Percentiles rank a stretch among this genome's conserved stretches.
phyloP scores from a whole-genome alignment of 2,329 filamentous ascomycete species.

The Ophiostoma ulmi region DNA sequence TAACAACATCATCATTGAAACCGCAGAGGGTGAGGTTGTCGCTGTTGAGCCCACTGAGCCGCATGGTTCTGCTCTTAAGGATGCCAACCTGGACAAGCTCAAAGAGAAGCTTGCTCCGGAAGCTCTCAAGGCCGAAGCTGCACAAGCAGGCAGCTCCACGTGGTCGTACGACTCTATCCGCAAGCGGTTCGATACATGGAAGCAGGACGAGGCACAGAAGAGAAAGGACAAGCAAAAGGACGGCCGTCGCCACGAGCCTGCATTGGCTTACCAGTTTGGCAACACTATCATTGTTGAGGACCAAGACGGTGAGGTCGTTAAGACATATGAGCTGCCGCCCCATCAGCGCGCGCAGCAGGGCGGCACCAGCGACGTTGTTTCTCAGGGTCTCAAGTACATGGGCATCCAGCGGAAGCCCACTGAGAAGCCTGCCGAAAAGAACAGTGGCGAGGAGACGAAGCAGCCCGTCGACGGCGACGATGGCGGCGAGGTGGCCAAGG shows the following conservation, averaged over 20 bases:
- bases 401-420: conserved; percentile 45
- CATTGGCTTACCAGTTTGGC: conserved; percentile 79
- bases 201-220: conserved; percentile 56
- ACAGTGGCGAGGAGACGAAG: conserved; percentile 29
- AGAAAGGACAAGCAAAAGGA: conserved; percentile 56
- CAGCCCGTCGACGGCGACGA: conserved; percentile 31
- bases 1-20: conserved; percentile 71
- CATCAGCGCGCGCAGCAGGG: conserved; percentile 36
- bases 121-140: conserved; percentile 33
- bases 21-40: conserved; percentile 80
- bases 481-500: conserved; percentile 28
- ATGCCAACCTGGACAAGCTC: conserved; percentile 23
- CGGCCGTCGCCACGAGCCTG: conserved; percentile 60
- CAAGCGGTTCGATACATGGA: conserved; percentile 48
- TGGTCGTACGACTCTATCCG: conserved; percentile 46
- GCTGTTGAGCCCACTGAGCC: conserved; percentile 48
- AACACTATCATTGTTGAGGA: conserved; percentile 86
- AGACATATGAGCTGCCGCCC: conserved; percentile 69
- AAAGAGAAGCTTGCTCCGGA: conserved; percentile 27
- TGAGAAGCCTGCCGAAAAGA: conserved; percentile 26
- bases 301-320: conserved; percentile 76
- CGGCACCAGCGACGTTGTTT: conserved; percentile 34
- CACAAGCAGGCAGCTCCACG: conserved; percentile 29
- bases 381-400: conserved; percentile 49
- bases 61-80: background rate